These are phyloP conservation scores for Pyrus bretschneideri DNA, from an alignment of 306 rosid species.

Conservation along the genomic window DNA sequence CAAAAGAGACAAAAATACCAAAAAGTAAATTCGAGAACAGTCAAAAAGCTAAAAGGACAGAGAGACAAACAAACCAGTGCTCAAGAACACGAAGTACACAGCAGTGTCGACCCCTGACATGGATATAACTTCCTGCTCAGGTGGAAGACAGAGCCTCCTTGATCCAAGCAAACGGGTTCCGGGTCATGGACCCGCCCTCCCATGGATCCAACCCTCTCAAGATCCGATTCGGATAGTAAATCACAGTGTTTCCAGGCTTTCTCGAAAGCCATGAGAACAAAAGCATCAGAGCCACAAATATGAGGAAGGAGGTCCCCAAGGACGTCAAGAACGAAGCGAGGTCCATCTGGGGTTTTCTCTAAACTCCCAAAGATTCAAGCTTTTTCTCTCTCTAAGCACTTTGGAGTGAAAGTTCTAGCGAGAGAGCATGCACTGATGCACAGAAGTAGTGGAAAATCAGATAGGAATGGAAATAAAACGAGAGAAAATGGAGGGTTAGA, in stretches of 20 bases:
- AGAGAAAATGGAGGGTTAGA: neutral
- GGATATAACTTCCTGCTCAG: slow-evolving; percentile 60
- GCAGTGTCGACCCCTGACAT: slow-evolving; percentile 91
- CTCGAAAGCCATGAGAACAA: slow-evolving; percentile 50
- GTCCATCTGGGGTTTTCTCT: slow-evolving; percentile 52
- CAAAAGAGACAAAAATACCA: neutral
- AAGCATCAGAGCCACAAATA: slow-evolving; percentile 62
- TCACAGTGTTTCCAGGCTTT: slow-evolving; percentile 69
- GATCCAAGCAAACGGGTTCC: slow-evolving; percentile 83
- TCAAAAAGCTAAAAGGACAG: neutral
- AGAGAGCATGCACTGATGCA: neutral
- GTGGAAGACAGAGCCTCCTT: slow-evolving; percentile 57
- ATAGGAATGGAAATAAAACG: neutral
- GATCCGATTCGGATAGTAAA: slow-evolving; percentile 89
- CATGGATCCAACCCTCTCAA: slow-evolving; percentile 60
- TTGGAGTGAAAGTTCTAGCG: neutral
- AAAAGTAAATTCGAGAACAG: neutral
- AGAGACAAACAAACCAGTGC: slow-evolving; percentile 48
- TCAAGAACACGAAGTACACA: slow-evolving; percentile 75
- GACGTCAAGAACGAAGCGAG: slow-evolving; percentile 78
- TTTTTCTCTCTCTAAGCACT: neutral
- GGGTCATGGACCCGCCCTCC: slow-evolving; percentile 35
- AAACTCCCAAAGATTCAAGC: neutral
- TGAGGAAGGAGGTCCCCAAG: slow-evolving; percentile 68
- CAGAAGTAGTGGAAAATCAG: neutral